These are phyloP conservation scores for Synchytrium microbalum DNA, from an alignment of 371 early-diverging fungal genomes.

Conservation along the genomic window DNA sequence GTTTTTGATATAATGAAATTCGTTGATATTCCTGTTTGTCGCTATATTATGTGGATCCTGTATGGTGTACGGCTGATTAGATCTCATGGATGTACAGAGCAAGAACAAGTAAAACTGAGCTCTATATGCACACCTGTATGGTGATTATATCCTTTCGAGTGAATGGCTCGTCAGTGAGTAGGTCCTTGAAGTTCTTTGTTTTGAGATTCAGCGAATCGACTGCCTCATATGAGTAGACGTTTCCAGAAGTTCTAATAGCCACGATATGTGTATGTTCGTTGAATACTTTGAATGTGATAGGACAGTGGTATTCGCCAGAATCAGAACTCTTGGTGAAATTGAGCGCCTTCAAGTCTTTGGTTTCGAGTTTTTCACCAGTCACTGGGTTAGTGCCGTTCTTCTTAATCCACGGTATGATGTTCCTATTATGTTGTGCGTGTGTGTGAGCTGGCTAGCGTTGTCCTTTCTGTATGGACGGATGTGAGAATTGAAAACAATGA, in stretches of 20 bases:
- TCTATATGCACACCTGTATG: slow-evolving; percentile 44
- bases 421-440: slow-evolving; percentile 30
- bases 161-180: slow-evolving; percentile 82
- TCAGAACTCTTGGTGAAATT: slow-evolving; percentile 73
- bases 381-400: slow-evolving; percentile 79
- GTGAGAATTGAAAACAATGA: not conserved
- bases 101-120: not conserved
- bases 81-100: not conserved
- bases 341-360: slow-evolving; percentile 65
- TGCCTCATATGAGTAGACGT: slow-evolving; percentile 83
- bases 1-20: slow-evolving; percentile 62
- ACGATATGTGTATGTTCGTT: slow-evolving; percentile 83
- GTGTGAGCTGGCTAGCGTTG: too few relatives aligned
- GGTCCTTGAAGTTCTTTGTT: slow-evolving; percentile 75
- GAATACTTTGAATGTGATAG: slow-evolving; percentile 83
- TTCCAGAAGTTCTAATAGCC: slow-evolving; percentile 76
- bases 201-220: slow-evolving; percentile 81
- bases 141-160: slow-evolving; percentile 79
- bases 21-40: slow-evolving; percentile 52
- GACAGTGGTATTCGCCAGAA: slow-evolving; percentile 70
- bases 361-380: slow-evolving; percentile 68
- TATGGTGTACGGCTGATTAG: slow-evolving; percentile 7
- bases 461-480: not conserved
- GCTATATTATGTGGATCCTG: slow-evolving; percentile 81
- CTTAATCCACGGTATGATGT: slow-evolving; percentile 79